Percentiles rank a stretch among this genome's conserved stretches.
Evolutionary conservation across 306 rosid species (phyloP).

Genomic region (Leucaena leucocephala): DNA sequence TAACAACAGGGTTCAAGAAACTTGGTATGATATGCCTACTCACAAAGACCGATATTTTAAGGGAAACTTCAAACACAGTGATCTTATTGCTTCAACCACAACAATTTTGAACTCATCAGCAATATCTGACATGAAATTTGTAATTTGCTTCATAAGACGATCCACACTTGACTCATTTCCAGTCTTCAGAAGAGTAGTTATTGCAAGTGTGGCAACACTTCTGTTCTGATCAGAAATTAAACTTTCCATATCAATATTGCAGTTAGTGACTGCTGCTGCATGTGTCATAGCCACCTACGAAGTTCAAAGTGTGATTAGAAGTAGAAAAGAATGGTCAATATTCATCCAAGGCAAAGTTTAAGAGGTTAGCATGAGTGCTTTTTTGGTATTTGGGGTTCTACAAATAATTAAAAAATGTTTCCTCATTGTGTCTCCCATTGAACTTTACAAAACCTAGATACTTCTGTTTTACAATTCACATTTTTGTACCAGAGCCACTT

Average conservation of each 20-base stretch:
- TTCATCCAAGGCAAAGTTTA: constrained; percentile 30
- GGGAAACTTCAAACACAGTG: constrained; percentile 92
- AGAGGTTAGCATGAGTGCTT: background rate
- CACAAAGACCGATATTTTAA: constrained; percentile 90
- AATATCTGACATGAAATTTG: constrained; percentile 97
- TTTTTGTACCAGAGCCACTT: background rate
- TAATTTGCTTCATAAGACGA: constrained; percentile 96
- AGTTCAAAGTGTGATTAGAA: constrained; percentile 28
- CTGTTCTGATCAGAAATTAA: constrained; percentile 92
- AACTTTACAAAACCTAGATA: background rate
- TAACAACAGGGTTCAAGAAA: constrained; percentile 9
- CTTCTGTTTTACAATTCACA: background rate
- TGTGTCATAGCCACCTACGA: constrained; percentile 97
- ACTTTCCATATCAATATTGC: constrained; percentile 99
- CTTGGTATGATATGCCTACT: constrained; percentile 43
- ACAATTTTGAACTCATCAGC: constrained; percentile 99
- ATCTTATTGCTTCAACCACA: constrained; percentile 97
- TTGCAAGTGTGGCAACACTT: constrained; percentile 98
- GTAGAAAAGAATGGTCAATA: constrained; percentile 7
- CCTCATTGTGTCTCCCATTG: background rate
- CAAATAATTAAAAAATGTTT: constrained; percentile 19
- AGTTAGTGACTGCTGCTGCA: constrained; percentile 97
- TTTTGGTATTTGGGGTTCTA: background rate
- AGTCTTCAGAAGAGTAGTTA: constrained; percentile 96
- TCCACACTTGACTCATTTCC: constrained; percentile 98